Conservation (phyloP, 495 filamentous ascomycete genomes). For the Letharia lupina region DNA sequence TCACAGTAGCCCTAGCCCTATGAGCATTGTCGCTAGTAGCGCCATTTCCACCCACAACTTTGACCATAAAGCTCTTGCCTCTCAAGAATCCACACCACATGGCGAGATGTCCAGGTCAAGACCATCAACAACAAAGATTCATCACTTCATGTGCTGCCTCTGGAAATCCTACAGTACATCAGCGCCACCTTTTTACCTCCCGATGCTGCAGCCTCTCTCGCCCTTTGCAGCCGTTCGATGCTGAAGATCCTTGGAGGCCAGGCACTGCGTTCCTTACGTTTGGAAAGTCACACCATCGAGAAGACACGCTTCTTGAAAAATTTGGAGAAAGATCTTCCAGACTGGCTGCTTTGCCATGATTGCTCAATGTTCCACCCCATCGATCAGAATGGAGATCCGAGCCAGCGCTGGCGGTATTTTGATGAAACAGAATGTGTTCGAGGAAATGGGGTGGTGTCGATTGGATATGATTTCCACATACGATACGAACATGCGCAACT, state of each 20-base stretch:
- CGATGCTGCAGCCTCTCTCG: background rate
- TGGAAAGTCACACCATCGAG: background rate
- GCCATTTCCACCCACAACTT: too few species aligned
- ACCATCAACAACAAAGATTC: too few species aligned
- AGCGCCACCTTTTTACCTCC: background rate
- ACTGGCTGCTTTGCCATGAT: background rate
- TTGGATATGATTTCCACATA: background rate
- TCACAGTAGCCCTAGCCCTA: too few species aligned
- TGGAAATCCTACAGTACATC: background rate
- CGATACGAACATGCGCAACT: background rate
- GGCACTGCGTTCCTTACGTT: background rate
- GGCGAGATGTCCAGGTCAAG: too few species aligned
- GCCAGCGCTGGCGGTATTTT: background rate
- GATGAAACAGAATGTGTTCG: background rate
- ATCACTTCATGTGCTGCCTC: background rate
- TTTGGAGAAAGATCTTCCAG: background rate
- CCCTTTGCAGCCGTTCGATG: background rate
- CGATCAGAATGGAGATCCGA: background rate
- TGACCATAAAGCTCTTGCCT: too few species aligned
- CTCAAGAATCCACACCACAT: too few species aligned
- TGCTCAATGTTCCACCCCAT: background rate
- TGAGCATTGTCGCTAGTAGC: too few species aligned
- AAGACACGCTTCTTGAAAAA: background rate
- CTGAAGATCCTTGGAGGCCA: background rate
- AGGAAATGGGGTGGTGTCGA: background rate